Conservation (phyloP, 805 yeast genomes). For the Starmerella vaccinii region DNA sequence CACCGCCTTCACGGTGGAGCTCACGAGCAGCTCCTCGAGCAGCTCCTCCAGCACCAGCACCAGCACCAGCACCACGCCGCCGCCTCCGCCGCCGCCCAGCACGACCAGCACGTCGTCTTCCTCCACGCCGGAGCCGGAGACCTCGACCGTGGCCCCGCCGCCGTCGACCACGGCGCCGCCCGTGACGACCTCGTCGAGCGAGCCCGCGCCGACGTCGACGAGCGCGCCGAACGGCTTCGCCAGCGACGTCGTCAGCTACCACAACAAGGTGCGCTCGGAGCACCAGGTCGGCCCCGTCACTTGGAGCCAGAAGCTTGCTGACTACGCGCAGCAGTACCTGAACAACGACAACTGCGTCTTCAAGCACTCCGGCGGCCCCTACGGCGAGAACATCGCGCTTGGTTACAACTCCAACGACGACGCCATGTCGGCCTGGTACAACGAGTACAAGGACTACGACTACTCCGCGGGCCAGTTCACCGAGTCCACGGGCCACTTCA, state of each 20-base stretch:
- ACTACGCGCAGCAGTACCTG: slow-evolving; percentile 44
- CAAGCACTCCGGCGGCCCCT: slow-evolving; percentile 51
- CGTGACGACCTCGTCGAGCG: slow-evolving; percentile 15
- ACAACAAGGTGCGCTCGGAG: slow-evolving; percentile 46
- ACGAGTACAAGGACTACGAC: slow-evolving; percentile 46
- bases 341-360: slow-evolving; percentile 44
- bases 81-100: neutral
- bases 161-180: slow-evolving; percentile 21
- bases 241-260: slow-evolving; percentile 42
- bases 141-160: slow-evolving; percentile 17
- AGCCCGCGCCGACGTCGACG: slow-evolving; percentile 23
- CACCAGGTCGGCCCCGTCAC: slow-evolving; percentile 43
- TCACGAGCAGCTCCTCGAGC: neutral
- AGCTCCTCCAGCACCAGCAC: neutral
- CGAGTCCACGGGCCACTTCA: slow-evolving; percentile 62
- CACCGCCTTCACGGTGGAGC: too few relatives aligned
- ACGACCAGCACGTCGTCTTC: slow-evolving; percentile 14
- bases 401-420: slow-evolving; percentile 44
- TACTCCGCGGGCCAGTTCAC: slow-evolving; percentile 40
- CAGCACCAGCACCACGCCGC: slow-evolving; percentile 1
- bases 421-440: slow-evolving; percentile 69
- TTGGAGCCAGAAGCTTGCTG: slow-evolving; percentile 46
- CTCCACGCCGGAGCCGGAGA: slow-evolving; percentile 21
- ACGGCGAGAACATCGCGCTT: slow-evolving; percentile 70
- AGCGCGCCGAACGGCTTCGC: slow-evolving; percentile 14